Conservation (phyloP, 2,329 filamentous ascomycete genomes). For the Aspergillus novofumigatus region DNA sequence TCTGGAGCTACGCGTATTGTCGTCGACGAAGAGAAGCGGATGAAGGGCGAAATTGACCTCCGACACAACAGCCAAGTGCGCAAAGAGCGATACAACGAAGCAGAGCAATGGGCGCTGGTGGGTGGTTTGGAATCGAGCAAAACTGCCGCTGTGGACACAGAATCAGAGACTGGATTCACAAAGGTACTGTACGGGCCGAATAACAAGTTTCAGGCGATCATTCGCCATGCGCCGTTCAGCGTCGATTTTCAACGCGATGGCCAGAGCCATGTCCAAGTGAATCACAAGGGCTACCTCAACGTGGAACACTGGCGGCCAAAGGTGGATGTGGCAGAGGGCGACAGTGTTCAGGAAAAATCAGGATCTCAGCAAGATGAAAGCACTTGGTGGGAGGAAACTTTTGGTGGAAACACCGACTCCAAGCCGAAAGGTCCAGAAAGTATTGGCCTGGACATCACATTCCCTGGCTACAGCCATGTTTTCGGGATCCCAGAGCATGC, state of each 20-base stretch:
- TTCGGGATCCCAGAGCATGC: slow-evolving; percentile 94
- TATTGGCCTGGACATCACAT: slow-evolving; percentile 84
- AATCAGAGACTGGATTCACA: slow-evolving; percentile 65
- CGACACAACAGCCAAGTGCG: slow-evolving; percentile 77
- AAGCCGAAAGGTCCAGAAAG: slow-evolving; percentile 96
- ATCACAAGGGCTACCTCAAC: slow-evolving; percentile 85
- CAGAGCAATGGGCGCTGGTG: slow-evolving; percentile 78
- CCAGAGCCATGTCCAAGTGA: slow-evolving; percentile 77
- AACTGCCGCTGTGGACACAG: slow-evolving; percentile 62
- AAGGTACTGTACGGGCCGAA: slow-evolving; percentile 73
- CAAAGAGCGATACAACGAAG: slow-evolving; percentile 94
- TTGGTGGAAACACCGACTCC: slow-evolving; percentile 89
- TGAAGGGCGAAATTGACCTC: slow-evolving; percentile 83
- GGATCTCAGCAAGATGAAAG: slow-evolving; percentile 55
- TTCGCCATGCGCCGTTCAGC: slow-evolving; percentile 76
- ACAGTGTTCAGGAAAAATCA: slow-evolving; percentile 39
- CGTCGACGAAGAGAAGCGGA: slow-evolving; percentile 85
- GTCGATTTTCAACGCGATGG: slow-evolving; percentile 85
- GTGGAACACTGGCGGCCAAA: slow-evolving; percentile 94
- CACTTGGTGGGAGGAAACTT: slow-evolving; percentile 97
- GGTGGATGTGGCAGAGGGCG: slow-evolving; percentile 61
- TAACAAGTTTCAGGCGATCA: slow-evolving; percentile 73
- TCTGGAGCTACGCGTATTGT: slow-evolving; percentile 83
- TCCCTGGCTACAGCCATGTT: slow-evolving; percentile 86
- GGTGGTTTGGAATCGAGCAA: slow-evolving; percentile 72